Percentiles rank a stretch among this genome's conserved stretches.
Evolutionary conservation across 441 rosid genomes (phyloP).

Genomic region (Syzygium malaccense): DNA sequence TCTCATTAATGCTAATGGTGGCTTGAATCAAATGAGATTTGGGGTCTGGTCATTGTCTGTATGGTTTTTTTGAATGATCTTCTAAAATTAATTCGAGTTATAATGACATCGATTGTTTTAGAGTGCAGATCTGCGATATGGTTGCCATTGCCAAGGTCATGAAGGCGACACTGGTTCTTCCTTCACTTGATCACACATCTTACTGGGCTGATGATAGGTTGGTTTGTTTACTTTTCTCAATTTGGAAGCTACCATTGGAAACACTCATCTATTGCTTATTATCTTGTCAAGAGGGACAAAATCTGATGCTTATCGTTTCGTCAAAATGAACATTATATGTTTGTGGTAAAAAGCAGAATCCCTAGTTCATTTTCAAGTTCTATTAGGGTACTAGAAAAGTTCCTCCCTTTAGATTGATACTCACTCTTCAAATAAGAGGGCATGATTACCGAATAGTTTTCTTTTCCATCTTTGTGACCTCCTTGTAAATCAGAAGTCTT

Average conservation of each 20-base stretch:
- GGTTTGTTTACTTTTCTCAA: not conserved
- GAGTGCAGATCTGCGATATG: constrained; percentile 96
- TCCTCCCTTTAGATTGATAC: not conserved
- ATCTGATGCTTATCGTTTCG: not conserved
- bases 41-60: constrained; percentile 78
- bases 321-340: not conserved
- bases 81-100: not conserved
- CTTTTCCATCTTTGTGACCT: not conserved
- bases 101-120: constrained; percentile 28
- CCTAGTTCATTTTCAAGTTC: not conserved
- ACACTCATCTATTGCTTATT: not conserved
- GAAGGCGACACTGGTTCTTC: constrained; percentile 93
- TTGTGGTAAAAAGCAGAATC: not conserved
- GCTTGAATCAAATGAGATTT: constrained; percentile 99
- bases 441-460: not conserved
- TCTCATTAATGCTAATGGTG: constrained; percentile 92
- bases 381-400: not conserved
- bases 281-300: not conserved
- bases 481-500: not conserved
- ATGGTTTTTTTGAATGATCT: constrained; percentile 3
- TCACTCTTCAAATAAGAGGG: not conserved
- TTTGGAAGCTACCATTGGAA: not conserved
- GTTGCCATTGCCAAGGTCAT: constrained; percentile 82
- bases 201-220: constrained; percentile 92
- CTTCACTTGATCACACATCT: constrained; percentile 83